Evolutionary conservation across 257 asterid species (phyloP).

Genomic region (Solanum acaule): DNA sequence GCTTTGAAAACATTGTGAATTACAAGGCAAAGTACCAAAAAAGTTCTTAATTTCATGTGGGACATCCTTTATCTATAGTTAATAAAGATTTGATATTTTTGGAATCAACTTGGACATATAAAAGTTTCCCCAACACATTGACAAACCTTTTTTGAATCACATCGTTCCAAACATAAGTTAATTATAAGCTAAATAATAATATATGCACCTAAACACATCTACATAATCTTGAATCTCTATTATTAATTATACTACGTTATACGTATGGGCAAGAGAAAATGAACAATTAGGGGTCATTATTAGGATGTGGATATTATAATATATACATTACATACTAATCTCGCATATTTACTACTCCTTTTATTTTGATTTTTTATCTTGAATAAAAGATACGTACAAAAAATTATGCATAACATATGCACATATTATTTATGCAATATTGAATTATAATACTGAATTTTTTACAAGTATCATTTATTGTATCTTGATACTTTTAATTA

Average conservation of each 20-base stretch:
- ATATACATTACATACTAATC: neutral
- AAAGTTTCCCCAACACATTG: neutral
- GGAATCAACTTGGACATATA: neutral
- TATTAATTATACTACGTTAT: neutral
- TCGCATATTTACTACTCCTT: too few species aligned
- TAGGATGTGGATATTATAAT: neutral
- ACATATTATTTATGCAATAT: neutral
- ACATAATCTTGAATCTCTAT: neutral
- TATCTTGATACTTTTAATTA: neutral
- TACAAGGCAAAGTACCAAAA: constrained; percentile 5
- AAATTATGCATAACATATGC: neutral
- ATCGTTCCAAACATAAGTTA: neutral
- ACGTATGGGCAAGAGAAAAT: neutral
- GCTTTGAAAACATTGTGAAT: constrained; percentile 6
- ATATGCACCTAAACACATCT: neutral
- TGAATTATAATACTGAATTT: neutral
- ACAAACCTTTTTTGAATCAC: neutral
- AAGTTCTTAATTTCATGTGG: neutral
- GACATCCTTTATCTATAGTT: neutral
- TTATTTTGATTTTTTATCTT: too few species aligned
- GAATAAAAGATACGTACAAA: neutral
- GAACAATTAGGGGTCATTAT: neutral
- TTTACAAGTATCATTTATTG: neutral
- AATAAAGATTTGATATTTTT: neutral
- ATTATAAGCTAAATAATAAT: neutral